Evolutionary conservation across 495 filamentous ascomycete genomes (phyloP).

Genomic region (Xylaria castorea): DNA sequence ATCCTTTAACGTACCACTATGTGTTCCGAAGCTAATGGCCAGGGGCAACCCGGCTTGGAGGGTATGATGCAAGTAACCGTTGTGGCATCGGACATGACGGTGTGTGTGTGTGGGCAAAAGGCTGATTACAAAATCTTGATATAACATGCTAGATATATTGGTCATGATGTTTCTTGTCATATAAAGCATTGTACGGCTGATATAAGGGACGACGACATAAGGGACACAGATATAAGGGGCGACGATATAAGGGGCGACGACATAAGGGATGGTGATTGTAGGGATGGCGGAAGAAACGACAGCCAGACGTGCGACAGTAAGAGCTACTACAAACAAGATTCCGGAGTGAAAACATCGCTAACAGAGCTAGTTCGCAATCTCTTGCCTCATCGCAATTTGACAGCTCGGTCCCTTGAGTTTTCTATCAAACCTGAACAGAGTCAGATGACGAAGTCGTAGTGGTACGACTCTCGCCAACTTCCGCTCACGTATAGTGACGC

Average conservation of each 20-base stretch:
- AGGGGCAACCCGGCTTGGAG: conserved; percentile 18
- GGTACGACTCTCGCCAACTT: conserved; percentile 22
- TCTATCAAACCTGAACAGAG: background rate
- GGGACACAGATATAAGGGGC: background rate
- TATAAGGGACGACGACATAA: background rate
- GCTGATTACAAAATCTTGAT: conserved; percentile 14
- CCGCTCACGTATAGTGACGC: conserved; percentile 5
- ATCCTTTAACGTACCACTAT: background rate
- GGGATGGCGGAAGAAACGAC: background rate
- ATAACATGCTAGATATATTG: conserved; percentile 15
- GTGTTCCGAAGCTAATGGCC: conserved; percentile 24
- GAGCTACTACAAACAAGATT: background rate
- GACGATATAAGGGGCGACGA: background rate
- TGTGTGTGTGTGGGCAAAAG: background rate
- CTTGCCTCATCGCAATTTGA: background rate
- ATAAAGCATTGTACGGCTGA: background rate
- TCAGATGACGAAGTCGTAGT: conserved; percentile 25
- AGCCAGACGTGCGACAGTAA: background rate
- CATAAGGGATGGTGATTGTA: background rate
- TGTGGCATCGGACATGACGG: conserved; percentile 16
- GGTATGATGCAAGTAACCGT: conserved; percentile 26
- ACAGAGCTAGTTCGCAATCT: conserved; percentile 5
- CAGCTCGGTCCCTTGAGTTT: background rate
- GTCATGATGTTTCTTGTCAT: background rate
- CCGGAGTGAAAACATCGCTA: background rate